Conservation (phyloP, 2,329 filamentous ascomycete species). For the Sarocladium oryzae region DNA sequence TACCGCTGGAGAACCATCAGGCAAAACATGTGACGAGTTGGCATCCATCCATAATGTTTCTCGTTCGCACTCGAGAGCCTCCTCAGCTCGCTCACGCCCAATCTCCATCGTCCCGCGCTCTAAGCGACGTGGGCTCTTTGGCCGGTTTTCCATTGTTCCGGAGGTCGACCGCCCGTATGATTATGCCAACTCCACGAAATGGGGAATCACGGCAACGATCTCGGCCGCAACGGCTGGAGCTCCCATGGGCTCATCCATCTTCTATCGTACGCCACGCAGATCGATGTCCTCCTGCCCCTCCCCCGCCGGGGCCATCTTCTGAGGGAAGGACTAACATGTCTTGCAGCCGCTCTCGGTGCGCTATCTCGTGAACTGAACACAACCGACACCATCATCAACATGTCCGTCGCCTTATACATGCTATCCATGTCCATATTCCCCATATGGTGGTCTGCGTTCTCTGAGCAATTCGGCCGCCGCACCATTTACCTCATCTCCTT, state of each 20-base stretch:
- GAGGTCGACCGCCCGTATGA: conserved; percentile 73
- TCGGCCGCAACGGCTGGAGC: conserved; percentile 70
- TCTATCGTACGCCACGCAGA: conserved; percentile 58
- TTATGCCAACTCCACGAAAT: conserved; percentile 71
- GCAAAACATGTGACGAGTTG: conserved; percentile 8
- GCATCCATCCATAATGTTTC: conserved; percentile 4
- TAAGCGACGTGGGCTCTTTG: conserved; percentile 64
- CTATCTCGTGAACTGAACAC: conserved; percentile 57
- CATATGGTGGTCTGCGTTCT: conserved; percentile 81
- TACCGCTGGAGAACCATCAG: conserved; percentile 12
- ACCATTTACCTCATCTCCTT: conserved; percentile 77
- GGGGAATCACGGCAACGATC: conserved; percentile 74
- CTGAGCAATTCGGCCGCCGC: conserved; percentile 64
- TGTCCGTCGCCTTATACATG: conserved; percentile 77
- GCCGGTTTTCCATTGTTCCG: conserved; percentile 62
- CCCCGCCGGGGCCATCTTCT: too few species aligned
- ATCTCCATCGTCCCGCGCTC: conserved; percentile 35
- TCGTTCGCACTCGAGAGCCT: conserved; percentile 6
- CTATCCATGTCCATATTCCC: conserved; percentile 77
- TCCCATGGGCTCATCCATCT: conserved; percentile 77
- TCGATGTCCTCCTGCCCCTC: too few species aligned
- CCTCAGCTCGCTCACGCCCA: conserved; percentile 13
- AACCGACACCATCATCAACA: conserved; percentile 60
- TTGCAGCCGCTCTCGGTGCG: conserved; percentile 58
- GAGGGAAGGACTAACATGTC: conserved; percentile 8